Evolutionary conservation across 1,284 basidiomycete genomes (phyloP).

Genomic region (Cutaneotrichosporon cyanovorans): DNA sequence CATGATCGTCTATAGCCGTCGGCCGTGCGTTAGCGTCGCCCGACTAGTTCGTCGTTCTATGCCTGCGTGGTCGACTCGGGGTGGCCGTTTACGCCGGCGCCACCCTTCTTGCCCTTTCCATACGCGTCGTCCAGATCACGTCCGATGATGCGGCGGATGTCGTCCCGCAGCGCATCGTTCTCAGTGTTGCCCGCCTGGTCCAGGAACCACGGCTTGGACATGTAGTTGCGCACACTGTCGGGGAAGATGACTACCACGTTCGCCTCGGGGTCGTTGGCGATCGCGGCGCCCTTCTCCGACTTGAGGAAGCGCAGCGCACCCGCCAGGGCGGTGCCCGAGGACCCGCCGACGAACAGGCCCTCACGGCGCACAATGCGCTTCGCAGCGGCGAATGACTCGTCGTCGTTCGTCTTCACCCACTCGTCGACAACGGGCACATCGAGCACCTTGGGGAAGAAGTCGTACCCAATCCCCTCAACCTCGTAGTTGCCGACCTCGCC

Average conservation of each 20-base stretch:
- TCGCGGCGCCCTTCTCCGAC: conserved; percentile 55
- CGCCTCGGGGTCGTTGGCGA: conserved; percentile 62
- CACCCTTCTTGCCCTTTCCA: not conserved
- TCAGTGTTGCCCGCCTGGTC: conserved; percentile 11
- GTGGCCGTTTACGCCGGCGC: not conserved
- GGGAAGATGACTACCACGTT: conserved; percentile 87
- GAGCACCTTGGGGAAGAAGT: conserved; percentile 75
- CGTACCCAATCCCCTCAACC: conserved; percentile 85
- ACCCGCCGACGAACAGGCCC: conserved; percentile 85
- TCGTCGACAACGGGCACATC: conserved; percentile 49
- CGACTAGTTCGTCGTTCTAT: too few relatives aligned
- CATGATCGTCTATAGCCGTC: too few relatives aligned
- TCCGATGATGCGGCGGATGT: conserved; percentile 15
- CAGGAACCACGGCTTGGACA: conserved; percentile 62
- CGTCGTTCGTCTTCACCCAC: conserved; percentile 83
- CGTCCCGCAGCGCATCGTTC: conserved; percentile 5
- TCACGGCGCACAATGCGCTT: conserved; percentile 72
- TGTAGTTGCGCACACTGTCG: conserved; percentile 92
- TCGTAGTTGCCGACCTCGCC: conserved; percentile 61
- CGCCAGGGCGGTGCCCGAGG: conserved; percentile 74
- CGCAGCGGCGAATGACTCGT: conserved; percentile 70
- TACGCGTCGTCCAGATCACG: conserved; percentile 19
- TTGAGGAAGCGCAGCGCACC: conserved; percentile 73
- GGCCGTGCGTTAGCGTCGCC: too few relatives aligned
- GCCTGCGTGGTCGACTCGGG: not conserved